These are phyloP conservation scores for Leccinellum albellum DNA, from an alignment of 768 basidiomycete species.

Conservation along the genomic window DNA sequence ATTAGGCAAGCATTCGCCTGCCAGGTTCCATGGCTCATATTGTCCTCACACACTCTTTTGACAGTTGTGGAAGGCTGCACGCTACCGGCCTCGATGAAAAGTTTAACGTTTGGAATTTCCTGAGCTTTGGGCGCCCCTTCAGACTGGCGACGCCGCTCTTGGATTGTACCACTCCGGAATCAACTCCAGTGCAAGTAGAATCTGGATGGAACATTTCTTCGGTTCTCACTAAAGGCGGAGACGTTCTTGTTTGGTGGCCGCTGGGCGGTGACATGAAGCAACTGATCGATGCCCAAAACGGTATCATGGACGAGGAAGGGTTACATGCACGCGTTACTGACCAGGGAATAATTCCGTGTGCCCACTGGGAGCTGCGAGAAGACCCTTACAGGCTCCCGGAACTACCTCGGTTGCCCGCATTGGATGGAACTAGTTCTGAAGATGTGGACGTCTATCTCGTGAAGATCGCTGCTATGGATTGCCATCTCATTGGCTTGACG, in stretches of 20 bases:
- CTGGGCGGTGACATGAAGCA: slow-evolving; percentile 41
- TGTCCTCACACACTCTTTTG: slow-evolving; percentile 12
- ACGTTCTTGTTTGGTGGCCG: slow-evolving; percentile 77
- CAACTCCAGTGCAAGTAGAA: slow-evolving; percentile 59
- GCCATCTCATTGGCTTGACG: slow-evolving; percentile 74
- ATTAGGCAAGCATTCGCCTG: slow-evolving; percentile 49
- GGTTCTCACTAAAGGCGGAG: slow-evolving; percentile 66
- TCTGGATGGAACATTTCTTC: slow-evolving; percentile 83
- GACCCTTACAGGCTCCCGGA: slow-evolving; percentile 58
- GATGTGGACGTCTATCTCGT: slow-evolving; percentile 48
- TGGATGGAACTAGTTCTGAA: slow-evolving; percentile 29
- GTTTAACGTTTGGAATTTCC: slow-evolving; percentile 68
- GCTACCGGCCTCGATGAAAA: slow-evolving; percentile 59
- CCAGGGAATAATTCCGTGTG: slow-evolving; percentile 53
- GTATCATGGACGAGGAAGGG: slow-evolving; percentile 42
- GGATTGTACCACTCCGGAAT: slow-evolving; percentile 40
- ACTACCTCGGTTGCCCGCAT: slow-evolving; percentile 56
- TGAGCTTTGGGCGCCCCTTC: slow-evolving; percentile 78
- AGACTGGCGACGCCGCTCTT: slow-evolving; percentile 41
- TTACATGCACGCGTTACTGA: slow-evolving; percentile 31
- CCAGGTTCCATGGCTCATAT: background rate
- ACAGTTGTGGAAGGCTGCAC: slow-evolving; percentile 77
- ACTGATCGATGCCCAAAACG: slow-evolving; percentile 36
- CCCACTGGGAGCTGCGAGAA: slow-evolving; percentile 50
- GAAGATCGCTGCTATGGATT: slow-evolving; percentile 77